Evolutionary conservation across 805 yeast genomes (phyloP).

Genomic region (Hanseniaspora thailandica): DNA sequence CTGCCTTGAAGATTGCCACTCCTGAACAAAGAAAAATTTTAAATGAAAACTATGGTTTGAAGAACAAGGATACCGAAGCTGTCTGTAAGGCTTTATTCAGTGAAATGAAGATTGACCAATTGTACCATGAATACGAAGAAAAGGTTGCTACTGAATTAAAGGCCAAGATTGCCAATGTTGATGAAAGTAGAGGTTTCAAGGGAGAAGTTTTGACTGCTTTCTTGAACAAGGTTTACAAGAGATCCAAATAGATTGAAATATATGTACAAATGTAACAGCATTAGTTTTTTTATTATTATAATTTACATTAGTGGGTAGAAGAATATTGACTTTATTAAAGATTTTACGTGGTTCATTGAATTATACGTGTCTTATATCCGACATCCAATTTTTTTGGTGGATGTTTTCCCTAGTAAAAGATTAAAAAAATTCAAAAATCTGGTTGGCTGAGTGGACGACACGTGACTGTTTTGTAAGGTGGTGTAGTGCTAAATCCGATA

Average conservation of each 20-base stretch:
- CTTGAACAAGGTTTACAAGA: conserved; percentile 84
- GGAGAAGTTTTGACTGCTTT: conserved; percentile 73
- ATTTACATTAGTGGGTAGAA: not conserved
- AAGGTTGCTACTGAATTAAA: conserved; percentile 51
- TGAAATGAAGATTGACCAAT: conserved; percentile 57
- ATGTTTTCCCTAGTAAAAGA: not conserved
- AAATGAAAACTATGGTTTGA: conserved; percentile 84
- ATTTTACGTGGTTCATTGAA: too few relatives aligned
- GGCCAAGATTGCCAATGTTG: conserved; percentile 54
- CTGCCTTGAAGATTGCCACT: conserved; percentile 67
- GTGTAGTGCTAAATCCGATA: not conserved
- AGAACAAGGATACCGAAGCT: conserved; percentile 56
- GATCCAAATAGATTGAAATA: conserved; percentile 50
- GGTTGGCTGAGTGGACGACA: not conserved
- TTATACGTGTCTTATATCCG: not conserved
- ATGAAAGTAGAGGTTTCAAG: conserved; percentile 90
- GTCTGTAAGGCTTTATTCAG: conserved; percentile 60
- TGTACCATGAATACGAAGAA: conserved; percentile 78
- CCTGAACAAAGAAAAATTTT: conserved; percentile 72
- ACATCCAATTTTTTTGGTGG: too few relatives aligned
- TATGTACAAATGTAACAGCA: not conserved
- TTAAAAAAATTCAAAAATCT: not conserved
- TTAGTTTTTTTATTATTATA: not conserved
- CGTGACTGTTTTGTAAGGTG: not conserved
- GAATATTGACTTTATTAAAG: too few relatives aligned